Percentiles rank a stretch among this genome's conserved stretches.
Evolutionary conservation across 2,329 filamentous ascomycete species (phyloP).

Genomic region (Monosporascus sp.): DNA sequence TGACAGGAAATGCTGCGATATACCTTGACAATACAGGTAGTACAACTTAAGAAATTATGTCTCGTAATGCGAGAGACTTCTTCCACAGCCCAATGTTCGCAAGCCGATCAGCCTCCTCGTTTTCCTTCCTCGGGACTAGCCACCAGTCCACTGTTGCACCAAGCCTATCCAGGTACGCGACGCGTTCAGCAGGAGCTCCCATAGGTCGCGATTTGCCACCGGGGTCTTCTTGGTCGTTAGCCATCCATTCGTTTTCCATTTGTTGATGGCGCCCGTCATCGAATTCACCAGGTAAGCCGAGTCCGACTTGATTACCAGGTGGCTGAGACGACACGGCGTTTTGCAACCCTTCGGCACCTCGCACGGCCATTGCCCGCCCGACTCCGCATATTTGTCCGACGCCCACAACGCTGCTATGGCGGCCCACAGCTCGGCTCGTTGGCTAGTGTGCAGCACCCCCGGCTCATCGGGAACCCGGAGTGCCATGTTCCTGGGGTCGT

Average conservation of each 20-base stretch:
- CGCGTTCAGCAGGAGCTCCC: not conserved
- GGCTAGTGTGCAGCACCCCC: slow-evolving; percentile 4
- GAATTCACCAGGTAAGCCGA: slow-evolving; percentile 11
- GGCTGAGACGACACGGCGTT: slow-evolving; percentile 1
- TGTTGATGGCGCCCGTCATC: slow-evolving; percentile 4
- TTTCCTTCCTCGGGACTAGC: slow-evolving; percentile 7
- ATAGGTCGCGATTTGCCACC: slow-evolving; percentile 1
- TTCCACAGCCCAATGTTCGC: slow-evolving; percentile 1
- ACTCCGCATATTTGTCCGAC: not conserved
- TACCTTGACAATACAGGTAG: too few relatives aligned
- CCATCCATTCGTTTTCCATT: slow-evolving; percentile 10
- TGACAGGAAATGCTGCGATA: too few relatives aligned
- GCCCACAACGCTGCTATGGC: slow-evolving; percentile 2
- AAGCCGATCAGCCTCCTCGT: slow-evolving; percentile 4
- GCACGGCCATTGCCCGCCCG: slow-evolving; percentile 6
- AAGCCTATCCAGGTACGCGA: not conserved
- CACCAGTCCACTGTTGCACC: slow-evolving; percentile 8
- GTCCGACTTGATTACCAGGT: slow-evolving; percentile 11
- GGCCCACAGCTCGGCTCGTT: slow-evolving; percentile 6
- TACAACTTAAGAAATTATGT: too few relatives aligned
- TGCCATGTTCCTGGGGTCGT: not conserved
- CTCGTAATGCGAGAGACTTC: too few relatives aligned
- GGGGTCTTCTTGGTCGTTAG: slow-evolving; percentile 3
- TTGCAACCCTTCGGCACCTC: not conserved
- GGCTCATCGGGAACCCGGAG: not conserved